Conservation (phyloP, 1,284 basidiomycete species). For the Spongiforma sp. region DNA sequence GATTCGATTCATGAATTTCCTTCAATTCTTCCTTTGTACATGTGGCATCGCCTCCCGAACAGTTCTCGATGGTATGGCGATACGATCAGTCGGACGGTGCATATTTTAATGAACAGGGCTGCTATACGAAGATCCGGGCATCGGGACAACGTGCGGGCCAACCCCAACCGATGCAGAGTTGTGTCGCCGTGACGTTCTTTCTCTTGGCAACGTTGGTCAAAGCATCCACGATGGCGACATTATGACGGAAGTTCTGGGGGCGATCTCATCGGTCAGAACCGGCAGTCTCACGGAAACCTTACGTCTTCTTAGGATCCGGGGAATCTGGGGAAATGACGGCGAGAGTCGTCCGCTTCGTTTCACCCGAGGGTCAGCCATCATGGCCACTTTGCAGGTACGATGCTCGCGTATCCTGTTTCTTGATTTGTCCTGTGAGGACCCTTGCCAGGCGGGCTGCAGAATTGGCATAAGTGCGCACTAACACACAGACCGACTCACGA, state of each 20-base stretch:
- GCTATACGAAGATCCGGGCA: constrained; percentile 36
- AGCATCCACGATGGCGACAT: constrained; percentile 56
- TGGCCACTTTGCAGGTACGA: too few species aligned
- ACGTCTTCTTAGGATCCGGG: constrained; percentile 38
- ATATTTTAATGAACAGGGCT: neutral
- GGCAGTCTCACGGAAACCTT: constrained; percentile 2
- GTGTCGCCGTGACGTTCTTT: constrained; percentile 55
- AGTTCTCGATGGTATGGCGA: constrained; percentile 32
- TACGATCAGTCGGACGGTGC: constrained; percentile 2
- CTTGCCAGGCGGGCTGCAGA: constrained; percentile 54
- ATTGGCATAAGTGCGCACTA: neutral
- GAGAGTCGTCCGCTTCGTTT: constrained; percentile 30
- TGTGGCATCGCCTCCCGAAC: constrained; percentile 23
- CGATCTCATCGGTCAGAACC: neutral
- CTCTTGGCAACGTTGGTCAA: constrained; percentile 50
- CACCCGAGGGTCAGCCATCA: too few species aligned
- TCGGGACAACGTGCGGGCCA: constrained; percentile 31
- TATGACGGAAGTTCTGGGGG: constrained; percentile 51
- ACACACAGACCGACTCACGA: constrained; percentile 36
- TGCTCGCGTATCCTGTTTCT: too few species aligned
- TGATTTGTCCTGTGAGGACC: constrained; percentile 62
- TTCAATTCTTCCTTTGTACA: constrained; percentile 24
- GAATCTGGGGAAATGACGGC: constrained; percentile 30
- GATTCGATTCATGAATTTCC: constrained; percentile 25
- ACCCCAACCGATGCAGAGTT: constrained; percentile 66